Percentiles rank a stretch among this genome's conserved stretches.
Conservation (phyloP, 2,329 filamentous ascomycete genomes). For the Albifimbria verrucaria region DNA sequence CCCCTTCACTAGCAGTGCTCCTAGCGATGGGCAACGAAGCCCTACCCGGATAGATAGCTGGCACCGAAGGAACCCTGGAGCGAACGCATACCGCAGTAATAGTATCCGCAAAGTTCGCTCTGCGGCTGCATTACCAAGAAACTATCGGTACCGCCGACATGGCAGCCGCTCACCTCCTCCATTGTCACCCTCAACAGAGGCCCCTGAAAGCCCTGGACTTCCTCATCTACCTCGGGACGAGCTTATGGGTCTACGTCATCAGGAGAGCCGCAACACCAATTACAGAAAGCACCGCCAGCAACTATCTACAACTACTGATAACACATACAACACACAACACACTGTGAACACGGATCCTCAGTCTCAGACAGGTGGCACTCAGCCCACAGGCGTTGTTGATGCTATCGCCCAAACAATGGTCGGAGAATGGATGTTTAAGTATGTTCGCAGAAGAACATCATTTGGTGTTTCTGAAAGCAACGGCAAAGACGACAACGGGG, state of each 20-base stretch:
- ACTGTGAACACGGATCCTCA: constrained; percentile 25
- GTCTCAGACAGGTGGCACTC: constrained; percentile 54
- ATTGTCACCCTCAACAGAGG: constrained; percentile 64
- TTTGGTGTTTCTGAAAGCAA: constrained; percentile 74
- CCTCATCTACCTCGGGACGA: constrained; percentile 73
- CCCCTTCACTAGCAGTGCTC: constrained; percentile 61
- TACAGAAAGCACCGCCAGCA: constrained; percentile 53
- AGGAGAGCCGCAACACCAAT: constrained; percentile 34
- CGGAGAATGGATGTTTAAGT: constrained; percentile 95
- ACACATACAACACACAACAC: constrained; percentile 32
- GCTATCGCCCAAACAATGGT: constrained; percentile 98
- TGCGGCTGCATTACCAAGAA: constrained; percentile 66
- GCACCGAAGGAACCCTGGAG: constrained; percentile 47
- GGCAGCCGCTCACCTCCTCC: constrained; percentile 61
- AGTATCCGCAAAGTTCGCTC: constrained; percentile 84
- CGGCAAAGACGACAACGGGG: constrained; percentile 67
- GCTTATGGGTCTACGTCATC: constrained; percentile 58
- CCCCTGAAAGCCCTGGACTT: constrained; percentile 66
- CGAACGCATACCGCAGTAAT: constrained; percentile 50
- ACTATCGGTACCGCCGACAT: constrained; percentile 45
- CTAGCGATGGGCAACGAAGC: constrained; percentile 72
- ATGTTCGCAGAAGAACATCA: constrained; percentile 81
- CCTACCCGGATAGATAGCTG: constrained; percentile 63
- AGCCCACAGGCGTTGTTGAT: constrained; percentile 82
- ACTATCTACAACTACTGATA: constrained; percentile 57